phyloP scores from a whole-genome alignment of 192 early-diverging fungal genomes.

The Funneliformis mosseae region DNA sequence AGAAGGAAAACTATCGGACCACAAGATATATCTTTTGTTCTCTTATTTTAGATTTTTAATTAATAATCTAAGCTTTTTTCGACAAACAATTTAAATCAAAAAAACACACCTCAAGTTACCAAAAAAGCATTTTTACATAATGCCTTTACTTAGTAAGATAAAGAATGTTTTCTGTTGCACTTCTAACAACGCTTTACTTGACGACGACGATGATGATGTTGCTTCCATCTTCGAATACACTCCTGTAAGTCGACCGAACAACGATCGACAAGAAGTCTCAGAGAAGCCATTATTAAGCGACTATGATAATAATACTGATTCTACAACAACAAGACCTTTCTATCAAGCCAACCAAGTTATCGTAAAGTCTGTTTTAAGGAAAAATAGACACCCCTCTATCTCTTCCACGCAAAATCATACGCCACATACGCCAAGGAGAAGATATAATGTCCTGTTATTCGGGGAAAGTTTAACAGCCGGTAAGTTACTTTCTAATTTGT shows the following conservation, averaged over 20 bases:
- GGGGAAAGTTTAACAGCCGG: slow-evolving; percentile 34
- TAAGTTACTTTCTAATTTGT: slow-evolving; percentile 6
- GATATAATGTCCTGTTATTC: slow-evolving; percentile 29
- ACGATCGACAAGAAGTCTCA: slow-evolving; percentile 19
- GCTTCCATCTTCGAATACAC: not conserved
- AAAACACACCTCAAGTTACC: not conserved
- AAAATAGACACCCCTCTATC: not conserved
- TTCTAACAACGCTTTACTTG: not conserved
- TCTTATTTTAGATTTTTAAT: not conserved
- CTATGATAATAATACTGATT: not conserved
- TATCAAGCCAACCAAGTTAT: not conserved
- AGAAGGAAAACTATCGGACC: not conserved
- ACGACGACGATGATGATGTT: slow-evolving; percentile 33
- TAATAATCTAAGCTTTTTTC: not conserved
- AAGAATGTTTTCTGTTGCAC: slow-evolving; percentile 13
- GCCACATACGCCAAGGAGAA: slow-evolving; percentile 16
- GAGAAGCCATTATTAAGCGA: slow-evolving; percentile 23
- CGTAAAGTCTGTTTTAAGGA: slow-evolving; percentile 26
- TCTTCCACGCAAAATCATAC: not conserved
- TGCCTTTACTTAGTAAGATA: slow-evolving; percentile 26
- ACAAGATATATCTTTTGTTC: not conserved
- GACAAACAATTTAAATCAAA: not conserved
- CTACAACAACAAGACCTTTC: not conserved
- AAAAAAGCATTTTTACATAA: not conserved
- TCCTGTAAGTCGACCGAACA: no score